Conservation (phyloP, 2,329 filamentous ascomycete species). For the Diaporthe aspalathi region DNA sequence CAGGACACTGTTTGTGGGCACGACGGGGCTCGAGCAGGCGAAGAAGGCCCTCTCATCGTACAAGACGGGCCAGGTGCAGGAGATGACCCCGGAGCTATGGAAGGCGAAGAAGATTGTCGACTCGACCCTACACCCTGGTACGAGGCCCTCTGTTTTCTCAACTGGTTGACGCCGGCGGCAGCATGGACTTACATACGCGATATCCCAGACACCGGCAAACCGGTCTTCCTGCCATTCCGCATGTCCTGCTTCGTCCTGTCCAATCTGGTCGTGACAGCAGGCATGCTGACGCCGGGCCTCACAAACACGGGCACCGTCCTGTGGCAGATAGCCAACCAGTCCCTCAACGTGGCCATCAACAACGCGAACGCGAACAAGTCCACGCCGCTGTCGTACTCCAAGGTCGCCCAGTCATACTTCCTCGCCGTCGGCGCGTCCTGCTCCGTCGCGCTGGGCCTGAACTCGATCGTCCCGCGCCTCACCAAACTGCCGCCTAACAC, state of each 20-base stretch:
- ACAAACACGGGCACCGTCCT: slow-evolving; percentile 85
- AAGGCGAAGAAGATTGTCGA: slow-evolving; percentile 96
- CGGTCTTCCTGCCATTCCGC: slow-evolving; percentile 93
- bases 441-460: slow-evolving; percentile 91
- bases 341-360: slow-evolving; percentile 98
- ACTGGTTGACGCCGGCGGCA: not conserved
- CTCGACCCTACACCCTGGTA: slow-evolving; percentile 94
- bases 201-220: slow-evolving; percentile 83
- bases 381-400: slow-evolving; percentile 82
- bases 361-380: slow-evolving; percentile 98
- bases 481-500: slow-evolving; percentile 80
- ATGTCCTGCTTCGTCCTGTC: slow-evolving; percentile 97
- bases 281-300: slow-evolving; percentile 94
- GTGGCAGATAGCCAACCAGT: slow-evolving; percentile 98
- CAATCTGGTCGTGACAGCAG: slow-evolving; percentile 93
- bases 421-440: slow-evolving; percentile 94
- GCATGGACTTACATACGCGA: slow-evolving; percentile 32
- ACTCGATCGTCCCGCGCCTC: slow-evolving; percentile 87
- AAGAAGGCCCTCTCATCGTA: slow-evolving; percentile 85
- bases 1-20: slow-evolving; percentile 88
- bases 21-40: slow-evolving; percentile 82
- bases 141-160: slow-evolving; percentile 42
- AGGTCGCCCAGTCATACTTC: slow-evolving; percentile 89
- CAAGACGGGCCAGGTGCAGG: slow-evolving; percentile 81
- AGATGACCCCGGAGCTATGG: slow-evolving; percentile 94